Evolutionary conservation across 306 rosid genomes (phyloP), one percentile per base, ranked within the genome.

Genomic region (Abrus precatorius): DNA sequence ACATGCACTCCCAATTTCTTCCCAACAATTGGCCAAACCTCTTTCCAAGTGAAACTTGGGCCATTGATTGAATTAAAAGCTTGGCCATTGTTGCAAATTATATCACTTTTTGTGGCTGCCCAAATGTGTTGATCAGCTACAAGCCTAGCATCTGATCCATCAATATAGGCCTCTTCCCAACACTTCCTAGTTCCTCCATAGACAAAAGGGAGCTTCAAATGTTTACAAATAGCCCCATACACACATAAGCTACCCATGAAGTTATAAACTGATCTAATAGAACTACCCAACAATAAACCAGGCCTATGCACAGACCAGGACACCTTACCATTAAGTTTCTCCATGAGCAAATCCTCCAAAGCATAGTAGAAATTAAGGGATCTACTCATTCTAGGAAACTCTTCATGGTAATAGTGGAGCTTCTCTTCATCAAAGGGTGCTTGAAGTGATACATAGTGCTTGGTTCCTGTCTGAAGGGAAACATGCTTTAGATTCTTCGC

Each of bases 41-140:
- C 93, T 80, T 88, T 90, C 99, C 99, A 95, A 54, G 90, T 90
- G 50, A 91, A 95, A 77, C 87, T 72, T 41, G 85, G 79, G 8
- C 97, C 99, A 83, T 91, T 90, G 9, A 91, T 74, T 1, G 94
- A 88, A 67, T 95, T 95, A 47, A 93, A 91, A 12, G 93, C 92
- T 63, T 88, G 85, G 6, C 93, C 90, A 29, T 84, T 78, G 8
- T 29, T 54, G 53, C 84, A 76, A 49, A 45, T 30, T 41, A 33
- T 6, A 20, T 30, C 80, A 61, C 55, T 55, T 64, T 79, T 84
- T 27, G 93, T 86, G 5, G 98, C 90, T 56, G 89, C 94, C 98
- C 99, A 93, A 47, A 95, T 80, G 66, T 95, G 91, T 53, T 92
- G 99, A 34, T 91, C 92, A n/a, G 97, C 96, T n/a, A 92, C 98